phyloP scores from a whole-genome alignment of 495 filamentous ascomycete species.

The Amniculicola lignicola region DNA sequence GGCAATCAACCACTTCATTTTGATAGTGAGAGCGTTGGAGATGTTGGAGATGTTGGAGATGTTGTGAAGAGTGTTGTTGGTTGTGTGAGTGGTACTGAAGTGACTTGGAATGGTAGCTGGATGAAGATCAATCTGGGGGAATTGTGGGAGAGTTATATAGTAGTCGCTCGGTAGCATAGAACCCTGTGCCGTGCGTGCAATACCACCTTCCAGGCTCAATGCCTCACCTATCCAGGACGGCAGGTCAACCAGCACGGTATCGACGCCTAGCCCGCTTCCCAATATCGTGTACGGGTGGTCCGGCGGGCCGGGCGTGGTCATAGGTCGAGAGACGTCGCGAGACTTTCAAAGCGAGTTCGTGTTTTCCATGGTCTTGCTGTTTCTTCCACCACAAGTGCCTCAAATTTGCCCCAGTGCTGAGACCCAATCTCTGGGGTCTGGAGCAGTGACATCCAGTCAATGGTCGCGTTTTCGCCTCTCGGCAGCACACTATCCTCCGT shows the following conservation, averaged over 20 bases:
- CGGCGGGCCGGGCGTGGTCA: slow-evolving; percentile 32
- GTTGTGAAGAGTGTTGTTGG: no score
- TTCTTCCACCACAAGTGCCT: neutral
- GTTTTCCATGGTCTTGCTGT: slow-evolving; percentile 18
- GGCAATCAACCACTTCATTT: slow-evolving; percentile 34
- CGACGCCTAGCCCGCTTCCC: slow-evolving; percentile 18
- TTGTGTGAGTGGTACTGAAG: slow-evolving; percentile 18
- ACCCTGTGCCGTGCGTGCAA: slow-evolving; percentile 4
- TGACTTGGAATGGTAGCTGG: slow-evolving; percentile 23
- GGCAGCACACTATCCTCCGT: slow-evolving; percentile 3
- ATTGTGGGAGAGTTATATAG: slow-evolving; percentile 25
- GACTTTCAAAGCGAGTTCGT: slow-evolving; percentile 28
- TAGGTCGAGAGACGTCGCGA: slow-evolving; percentile 13
- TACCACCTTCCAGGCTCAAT: neutral
- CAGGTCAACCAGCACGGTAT: slow-evolving; percentile 16
- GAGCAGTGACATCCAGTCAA: slow-evolving; percentile 1
- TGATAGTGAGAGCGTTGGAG: no score
- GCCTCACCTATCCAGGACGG: slow-evolving; percentile 19
- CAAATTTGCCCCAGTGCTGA: slow-evolving; percentile 6
- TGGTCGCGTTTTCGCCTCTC: neutral
- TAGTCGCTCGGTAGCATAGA: slow-evolving; percentile 10
- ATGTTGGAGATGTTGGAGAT: no score
- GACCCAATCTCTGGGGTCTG: slow-evolving; percentile 10
- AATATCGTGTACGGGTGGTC: slow-evolving; percentile 32
- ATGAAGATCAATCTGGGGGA: slow-evolving; percentile 26